A percentile compares a stretch with the other conserved stretches of the same genome.
phyloP scores from a whole-genome alignment of 1,284 basidiomycete genomes.

The Coriolopsis trogii region DNA sequence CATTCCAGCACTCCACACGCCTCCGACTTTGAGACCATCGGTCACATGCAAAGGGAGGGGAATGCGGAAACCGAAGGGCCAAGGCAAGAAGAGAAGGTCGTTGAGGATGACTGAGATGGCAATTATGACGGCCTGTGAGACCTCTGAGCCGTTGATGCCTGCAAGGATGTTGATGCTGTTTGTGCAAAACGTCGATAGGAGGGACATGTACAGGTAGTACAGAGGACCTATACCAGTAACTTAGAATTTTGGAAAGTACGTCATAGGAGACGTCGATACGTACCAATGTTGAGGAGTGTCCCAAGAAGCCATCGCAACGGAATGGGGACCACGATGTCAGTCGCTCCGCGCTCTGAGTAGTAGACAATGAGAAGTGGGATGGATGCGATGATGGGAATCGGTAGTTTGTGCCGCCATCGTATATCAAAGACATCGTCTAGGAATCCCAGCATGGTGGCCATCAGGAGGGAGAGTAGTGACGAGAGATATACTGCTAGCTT shows the following conservation, averaged over 20 bases:
- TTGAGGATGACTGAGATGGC: slow-evolving; percentile 90
- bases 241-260: neutral
- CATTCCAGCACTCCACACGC: slow-evolving; percentile 82
- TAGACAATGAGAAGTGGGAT: slow-evolving; percentile 97
- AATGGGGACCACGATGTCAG: slow-evolving; percentile 93
- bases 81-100: slow-evolving; percentile 90
- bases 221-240: slow-evolving; percentile 66
- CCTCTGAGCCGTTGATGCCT: slow-evolving; percentile 97
- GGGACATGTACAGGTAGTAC: slow-evolving; percentile 96
- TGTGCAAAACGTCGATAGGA: slow-evolving; percentile 95
- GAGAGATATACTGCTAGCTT: slow-evolving; percentile 93
- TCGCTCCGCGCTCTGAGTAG: slow-evolving; percentile 92
- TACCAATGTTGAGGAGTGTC: slow-evolving; percentile 87
- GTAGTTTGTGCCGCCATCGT: slow-evolving; percentile 97
- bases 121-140: slow-evolving; percentile 92
- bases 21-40: slow-evolving; percentile 71
- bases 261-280: slow-evolving; percentile 33
- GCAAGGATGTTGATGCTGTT: slow-evolving; percentile 99
- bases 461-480: slow-evolving; percentile 86
- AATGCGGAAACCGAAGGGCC: slow-evolving; percentile 71
- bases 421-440: slow-evolving; percentile 99
- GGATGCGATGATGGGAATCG: slow-evolving; percentile 94
- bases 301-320: slow-evolving; percentile 74
- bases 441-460: slow-evolving; percentile 94
- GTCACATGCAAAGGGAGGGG: slow-evolving; percentile 73